Conservation (phyloP, 129 eudicot genomes). For the Kitagawia praeruptora region DNA sequence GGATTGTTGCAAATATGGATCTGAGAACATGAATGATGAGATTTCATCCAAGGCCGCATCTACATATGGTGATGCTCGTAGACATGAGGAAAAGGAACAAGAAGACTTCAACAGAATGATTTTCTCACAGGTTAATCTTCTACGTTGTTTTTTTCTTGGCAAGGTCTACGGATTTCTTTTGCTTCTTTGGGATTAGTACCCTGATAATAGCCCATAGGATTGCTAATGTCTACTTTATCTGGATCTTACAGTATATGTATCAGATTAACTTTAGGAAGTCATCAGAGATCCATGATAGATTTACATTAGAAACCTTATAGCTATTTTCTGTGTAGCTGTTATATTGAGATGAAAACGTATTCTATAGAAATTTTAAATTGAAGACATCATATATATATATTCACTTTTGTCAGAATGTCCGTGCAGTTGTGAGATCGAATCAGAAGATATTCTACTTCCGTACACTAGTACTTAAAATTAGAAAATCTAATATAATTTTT, state of each 20-base stretch:
- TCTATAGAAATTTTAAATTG: too few relatives aligned
- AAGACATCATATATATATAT: too few relatives aligned
- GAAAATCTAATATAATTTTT: too few relatives aligned
- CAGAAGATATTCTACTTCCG: too few relatives aligned
- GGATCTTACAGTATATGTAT: not conserved
- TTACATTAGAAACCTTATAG: too few relatives aligned
- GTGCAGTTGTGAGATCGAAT: too few relatives aligned
- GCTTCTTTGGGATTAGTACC: not conserved
- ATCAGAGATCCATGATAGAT: not conserved
- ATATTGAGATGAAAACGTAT: too few relatives aligned
- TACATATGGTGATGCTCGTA: slow-evolving; percentile 93
- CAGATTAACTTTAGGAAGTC: not conserved
- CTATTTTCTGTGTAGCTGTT: too few relatives aligned
- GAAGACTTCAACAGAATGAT: slow-evolving; percentile 74
- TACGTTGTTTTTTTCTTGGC: not conserved
- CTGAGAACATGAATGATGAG: slow-evolving; percentile 70
- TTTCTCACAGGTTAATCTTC: slow-evolving; percentile 57
- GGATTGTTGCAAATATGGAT: slow-evolving; percentile 84
- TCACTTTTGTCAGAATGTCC: too few relatives aligned
- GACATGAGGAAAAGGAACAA: slow-evolving; percentile 96
- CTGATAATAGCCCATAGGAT: not conserved
- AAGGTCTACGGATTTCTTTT: not conserved
- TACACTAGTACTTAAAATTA: too few relatives aligned
- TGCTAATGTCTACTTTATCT: not conserved
- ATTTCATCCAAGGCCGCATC: slow-evolving; percentile 81